Percentiles rank a stretch among this genome's conserved stretches.
Evolutionary conservation across 192 early-diverging fungal genomes (phyloP).

Genomic region (Coemansia sp.): DNA sequence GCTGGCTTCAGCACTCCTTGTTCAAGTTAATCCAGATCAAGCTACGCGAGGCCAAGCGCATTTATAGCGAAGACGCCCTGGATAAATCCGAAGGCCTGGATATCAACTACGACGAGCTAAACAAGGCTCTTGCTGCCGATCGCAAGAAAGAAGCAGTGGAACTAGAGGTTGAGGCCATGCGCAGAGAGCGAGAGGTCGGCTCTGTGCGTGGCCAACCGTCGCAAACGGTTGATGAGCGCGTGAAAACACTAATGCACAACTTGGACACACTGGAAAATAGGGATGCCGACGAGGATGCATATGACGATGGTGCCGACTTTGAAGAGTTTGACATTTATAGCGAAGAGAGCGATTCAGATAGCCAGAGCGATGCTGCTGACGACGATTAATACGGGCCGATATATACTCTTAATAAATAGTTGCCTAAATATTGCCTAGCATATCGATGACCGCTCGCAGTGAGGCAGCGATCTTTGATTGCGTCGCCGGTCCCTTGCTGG

Average conservation of each 20-base stretch:
- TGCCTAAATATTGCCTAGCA: constrained; percentile 7
- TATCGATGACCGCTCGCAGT: constrained; percentile 25
- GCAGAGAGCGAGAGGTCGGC: constrained; percentile 25
- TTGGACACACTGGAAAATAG: constrained; percentile 16
- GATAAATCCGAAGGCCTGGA: neutral
- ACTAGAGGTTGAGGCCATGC: constrained; percentile 3
- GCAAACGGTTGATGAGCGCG: neutral
- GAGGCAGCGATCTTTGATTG: constrained; percentile 14
- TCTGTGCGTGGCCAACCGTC: constrained; percentile 17
- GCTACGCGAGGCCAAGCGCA: constrained; percentile 17
- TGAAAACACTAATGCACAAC: constrained; percentile 16
- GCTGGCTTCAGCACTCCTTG: constrained; percentile 42
- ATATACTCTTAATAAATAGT: neutral
- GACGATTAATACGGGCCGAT: constrained; percentile 7
- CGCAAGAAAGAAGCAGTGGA: constrained; percentile 21
- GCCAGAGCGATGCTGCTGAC: constrained; percentile 15
- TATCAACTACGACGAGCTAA: constrained; percentile 31
- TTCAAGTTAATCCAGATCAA: constrained; percentile 23
- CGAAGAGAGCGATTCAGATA: constrained; percentile 17
- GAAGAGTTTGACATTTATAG: constrained; percentile 39
- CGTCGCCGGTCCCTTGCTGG: neutral
- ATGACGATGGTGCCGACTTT: constrained; percentile 10
- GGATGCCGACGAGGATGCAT: constrained; percentile 4
- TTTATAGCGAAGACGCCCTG: neutral
- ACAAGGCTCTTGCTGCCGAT: constrained; percentile 22